Percentiles rank a stretch among this genome's conserved stretches.
Conservation (phyloP, 2,329 filamentous ascomycete genomes). For the Aspergillus aculeatinus region DNA sequence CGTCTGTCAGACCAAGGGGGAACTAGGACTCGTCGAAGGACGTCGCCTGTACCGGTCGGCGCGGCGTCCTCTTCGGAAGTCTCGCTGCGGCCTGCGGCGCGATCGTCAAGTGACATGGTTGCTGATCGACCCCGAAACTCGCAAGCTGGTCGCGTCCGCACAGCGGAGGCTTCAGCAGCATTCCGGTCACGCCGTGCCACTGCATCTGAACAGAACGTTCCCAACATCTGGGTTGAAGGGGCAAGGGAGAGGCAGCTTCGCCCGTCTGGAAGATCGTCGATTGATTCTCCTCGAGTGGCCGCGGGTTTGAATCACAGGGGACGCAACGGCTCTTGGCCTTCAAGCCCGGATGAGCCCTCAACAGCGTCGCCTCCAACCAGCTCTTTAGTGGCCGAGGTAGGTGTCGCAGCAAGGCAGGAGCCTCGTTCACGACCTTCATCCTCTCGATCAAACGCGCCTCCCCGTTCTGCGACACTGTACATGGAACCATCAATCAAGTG, state of each 20-base stretch:
- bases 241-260: slow-evolving; percentile 25
- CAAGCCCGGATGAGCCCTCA: slow-evolving; percentile 17
- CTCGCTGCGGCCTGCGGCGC: slow-evolving; percentile 31
- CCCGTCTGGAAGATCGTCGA: slow-evolving; percentile 24
- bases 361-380: slow-evolving; percentile 10
- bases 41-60: slow-evolving; percentile 34
- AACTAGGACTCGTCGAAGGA: slow-evolving; percentile 28
- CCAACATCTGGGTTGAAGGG: slow-evolving; percentile 25
- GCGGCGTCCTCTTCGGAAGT: slow-evolving; percentile 38
- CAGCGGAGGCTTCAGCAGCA: slow-evolving; percentile 23
- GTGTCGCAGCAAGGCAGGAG: slow-evolving; percentile 21
- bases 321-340: slow-evolving; percentile 2
- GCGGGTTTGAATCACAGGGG: slow-evolving; percentile 17
- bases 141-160: slow-evolving; percentile 24
- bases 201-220: slow-evolving; percentile 32
- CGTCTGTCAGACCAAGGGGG: slow-evolving; percentile 37
- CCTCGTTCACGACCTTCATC: slow-evolving; percentile 33
- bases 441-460: slow-evolving; percentile 29
- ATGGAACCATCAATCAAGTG: slow-evolving; percentile 73
- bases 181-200: slow-evolving; percentile 32
- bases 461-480: slow-evolving; percentile 45
- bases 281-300: slow-evolving; percentile 24
- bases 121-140: slow-evolving; percentile 31
- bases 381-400: slow-evolving; percentile 16
- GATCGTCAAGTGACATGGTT: slow-evolving; percentile 40